These are phyloP conservation scores for Iris macrosiphon DNA, from an alignment of 106 monocot genomes.

Conservation along the genomic window DNA sequence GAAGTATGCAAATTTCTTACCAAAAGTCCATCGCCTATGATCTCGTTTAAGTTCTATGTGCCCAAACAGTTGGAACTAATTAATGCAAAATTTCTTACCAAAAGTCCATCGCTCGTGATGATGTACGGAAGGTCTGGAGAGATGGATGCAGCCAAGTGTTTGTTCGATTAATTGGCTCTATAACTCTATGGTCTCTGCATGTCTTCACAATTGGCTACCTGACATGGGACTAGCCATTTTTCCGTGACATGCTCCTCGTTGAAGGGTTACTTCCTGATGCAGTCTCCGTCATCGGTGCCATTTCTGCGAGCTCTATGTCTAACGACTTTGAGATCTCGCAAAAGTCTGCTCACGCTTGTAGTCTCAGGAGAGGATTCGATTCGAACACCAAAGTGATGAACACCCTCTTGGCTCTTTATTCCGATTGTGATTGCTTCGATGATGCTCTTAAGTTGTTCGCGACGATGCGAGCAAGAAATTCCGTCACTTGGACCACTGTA, in stretches of 20 bases:
- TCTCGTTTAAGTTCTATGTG: no score
- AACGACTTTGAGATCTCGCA: constrained; percentile 11
- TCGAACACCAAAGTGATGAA: constrained; percentile 31
- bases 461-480: constrained; percentile 22
- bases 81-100: no score
- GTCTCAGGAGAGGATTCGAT: constrained; percentile 29
- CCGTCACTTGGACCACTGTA: constrained; percentile 54
- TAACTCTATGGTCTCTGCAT: constrained; percentile 56
- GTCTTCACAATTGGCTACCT: constrained; percentile 27
- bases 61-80: no score
- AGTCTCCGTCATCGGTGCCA: constrained; percentile 30
- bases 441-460: constrained; percentile 28
- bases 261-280: constrained; percentile 28
- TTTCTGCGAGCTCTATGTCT: constrained; percentile 22
- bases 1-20: no score
- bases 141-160: constrained; percentile 19
- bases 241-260: constrained; percentile 22
- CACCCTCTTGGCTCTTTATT: constrained; percentile 41
- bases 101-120: constrained; percentile 39
- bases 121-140: constrained; percentile 55
- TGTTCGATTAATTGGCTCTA: constrained; percentile 25
- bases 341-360: constrained; percentile 47
- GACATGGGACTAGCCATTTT: constrained; percentile 15
- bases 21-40: no score
- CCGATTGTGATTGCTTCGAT: constrained; percentile 24